Conservation (phyloP, 2,329 filamentous ascomycete species). For the Nectriaceae sp. region DNA sequence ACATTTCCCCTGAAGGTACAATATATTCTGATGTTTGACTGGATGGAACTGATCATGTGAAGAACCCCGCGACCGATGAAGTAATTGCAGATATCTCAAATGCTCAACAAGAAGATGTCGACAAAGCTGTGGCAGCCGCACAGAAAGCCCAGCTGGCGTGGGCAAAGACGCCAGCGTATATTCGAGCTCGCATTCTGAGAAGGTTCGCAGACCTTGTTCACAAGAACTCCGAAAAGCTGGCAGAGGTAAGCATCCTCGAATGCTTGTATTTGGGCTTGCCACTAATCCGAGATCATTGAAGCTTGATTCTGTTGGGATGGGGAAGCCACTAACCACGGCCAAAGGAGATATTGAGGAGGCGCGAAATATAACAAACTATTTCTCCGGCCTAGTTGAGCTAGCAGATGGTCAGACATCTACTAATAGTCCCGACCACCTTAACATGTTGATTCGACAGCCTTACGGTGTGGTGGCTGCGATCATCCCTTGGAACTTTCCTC, state of each 20-base stretch:
- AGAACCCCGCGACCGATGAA: slow-evolving; percentile 33
- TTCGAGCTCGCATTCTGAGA: slow-evolving; percentile 19
- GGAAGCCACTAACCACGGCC: slow-evolving; percentile 35
- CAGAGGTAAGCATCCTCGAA: too few relatives aligned
- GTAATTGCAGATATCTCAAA: slow-evolving; percentile 31
- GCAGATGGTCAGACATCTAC: too few relatives aligned
- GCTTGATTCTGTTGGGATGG: slow-evolving; percentile 30
- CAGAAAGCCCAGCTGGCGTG: slow-evolving; percentile 28
- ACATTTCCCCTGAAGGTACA: too few relatives aligned
- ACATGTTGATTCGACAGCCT: slow-evolving; percentile 39
- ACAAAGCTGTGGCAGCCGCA: slow-evolving; percentile 25
- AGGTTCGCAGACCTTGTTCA: too few relatives aligned
- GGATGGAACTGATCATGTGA: too few relatives aligned
- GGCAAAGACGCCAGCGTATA: slow-evolving; percentile 30
- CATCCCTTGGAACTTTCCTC: slow-evolving; percentile 59
- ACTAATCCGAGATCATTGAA: too few relatives aligned
- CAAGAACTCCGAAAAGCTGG: too few relatives aligned
- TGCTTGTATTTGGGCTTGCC: too few relatives aligned
- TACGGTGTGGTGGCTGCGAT: slow-evolving; percentile 49
- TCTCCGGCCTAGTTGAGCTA: too few relatives aligned
- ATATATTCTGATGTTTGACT: too few relatives aligned
- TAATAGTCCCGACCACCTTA: too few relatives aligned
- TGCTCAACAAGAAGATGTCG: slow-evolving; percentile 23
- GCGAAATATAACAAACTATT: slow-evolving; percentile 21
- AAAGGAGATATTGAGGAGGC: slow-evolving; percentile 43